Evolutionary conservation across 1,139 yeast genomes (phyloP).

Genomic region (Diutina sp.): DNA sequence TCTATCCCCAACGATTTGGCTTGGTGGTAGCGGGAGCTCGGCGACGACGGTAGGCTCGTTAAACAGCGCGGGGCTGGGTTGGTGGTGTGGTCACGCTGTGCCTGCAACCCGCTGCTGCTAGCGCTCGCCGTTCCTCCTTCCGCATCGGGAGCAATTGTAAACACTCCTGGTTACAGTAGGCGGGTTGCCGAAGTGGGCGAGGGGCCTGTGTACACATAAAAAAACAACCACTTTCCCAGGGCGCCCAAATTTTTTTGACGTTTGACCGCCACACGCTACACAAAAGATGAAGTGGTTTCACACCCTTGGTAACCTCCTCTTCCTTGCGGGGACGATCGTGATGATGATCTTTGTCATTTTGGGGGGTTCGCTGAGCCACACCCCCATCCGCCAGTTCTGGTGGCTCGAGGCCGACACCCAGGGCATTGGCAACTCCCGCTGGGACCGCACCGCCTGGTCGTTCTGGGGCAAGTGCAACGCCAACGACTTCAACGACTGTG

Average conservation of each 20-base stretch:
- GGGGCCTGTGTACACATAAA: not conserved
- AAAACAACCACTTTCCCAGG: not conserved
- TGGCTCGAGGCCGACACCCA: constrained; percentile 65
- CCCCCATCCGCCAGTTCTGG: constrained; percentile 55
- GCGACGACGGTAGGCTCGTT: no score
- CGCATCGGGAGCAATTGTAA: not conserved
- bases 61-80: no score
- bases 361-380: constrained; percentile 49
- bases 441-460: constrained; percentile 53
- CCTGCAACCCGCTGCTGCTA: not conserved
- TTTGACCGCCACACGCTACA: not conserved
- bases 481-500: constrained; percentile 24
- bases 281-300: constrained; percentile 1
- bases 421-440: constrained; percentile 36
- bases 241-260: not conserved
- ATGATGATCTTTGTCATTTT: constrained; percentile 49
- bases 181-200: not conserved
- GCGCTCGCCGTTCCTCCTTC: not conserved
- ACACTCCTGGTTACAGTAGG: not conserved
- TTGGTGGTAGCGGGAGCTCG: no score
- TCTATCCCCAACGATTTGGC: not conserved
- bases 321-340: constrained; percentile 40
- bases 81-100: no score
- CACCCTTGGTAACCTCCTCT: constrained; percentile 18
- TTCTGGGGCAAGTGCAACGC: constrained; percentile 69